Evolutionary conservation across 1,284 basidiomycete species (phyloP).

Genomic region (Thelephora terrestris): DNA sequence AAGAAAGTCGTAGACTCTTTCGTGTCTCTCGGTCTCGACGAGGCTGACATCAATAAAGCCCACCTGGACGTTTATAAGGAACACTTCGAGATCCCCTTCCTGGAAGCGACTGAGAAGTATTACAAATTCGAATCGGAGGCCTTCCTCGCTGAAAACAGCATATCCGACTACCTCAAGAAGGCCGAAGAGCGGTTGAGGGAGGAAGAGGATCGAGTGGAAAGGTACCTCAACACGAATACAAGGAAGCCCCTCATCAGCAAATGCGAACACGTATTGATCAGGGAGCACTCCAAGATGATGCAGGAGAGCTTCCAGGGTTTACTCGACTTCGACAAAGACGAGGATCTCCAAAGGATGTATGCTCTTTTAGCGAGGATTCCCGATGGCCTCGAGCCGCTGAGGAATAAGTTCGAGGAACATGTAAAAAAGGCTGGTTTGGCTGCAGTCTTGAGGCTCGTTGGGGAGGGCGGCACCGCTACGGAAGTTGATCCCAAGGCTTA

Average conservation of each 20-base stretch:
- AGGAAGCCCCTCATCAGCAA: constrained; percentile 80
- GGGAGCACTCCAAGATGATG: constrained; percentile 80
- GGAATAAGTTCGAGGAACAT: constrained; percentile 90
- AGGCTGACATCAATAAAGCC: constrained; percentile 82
- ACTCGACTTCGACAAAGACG: constrained; percentile 88
- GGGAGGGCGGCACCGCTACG: constrained; percentile 51
- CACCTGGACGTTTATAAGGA: constrained; percentile 93
- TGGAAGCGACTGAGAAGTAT: constrained; percentile 82
- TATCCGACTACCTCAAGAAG: constrained; percentile 96
- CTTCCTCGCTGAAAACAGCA: constrained; percentile 84
- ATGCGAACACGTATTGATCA: constrained; percentile 90
- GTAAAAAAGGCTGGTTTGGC: constrained; percentile 85
- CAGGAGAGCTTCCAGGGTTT: constrained; percentile 93
- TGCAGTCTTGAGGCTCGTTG: constrained; percentile 77
- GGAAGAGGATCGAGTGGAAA: constrained; percentile 92
- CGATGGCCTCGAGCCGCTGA: constrained; percentile 85
- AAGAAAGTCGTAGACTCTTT: constrained; percentile 97
- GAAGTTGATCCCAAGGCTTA: constrained; percentile 88
- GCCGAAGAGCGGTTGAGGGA: constrained; percentile 89
- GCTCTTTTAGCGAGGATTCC: constrained; percentile 82
- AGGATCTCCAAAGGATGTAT: constrained; percentile 95
- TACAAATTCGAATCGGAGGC: constrained; percentile 88
- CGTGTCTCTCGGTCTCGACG: constrained; percentile 92
- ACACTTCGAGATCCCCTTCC: constrained; percentile 86
- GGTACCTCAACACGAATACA: constrained; percentile 87